A percentile compares a stretch with the other conserved stretches of the same genome.
Conservation (phyloP, 2,329 filamentous ascomycete species). For the Helotiales sp. region DNA sequence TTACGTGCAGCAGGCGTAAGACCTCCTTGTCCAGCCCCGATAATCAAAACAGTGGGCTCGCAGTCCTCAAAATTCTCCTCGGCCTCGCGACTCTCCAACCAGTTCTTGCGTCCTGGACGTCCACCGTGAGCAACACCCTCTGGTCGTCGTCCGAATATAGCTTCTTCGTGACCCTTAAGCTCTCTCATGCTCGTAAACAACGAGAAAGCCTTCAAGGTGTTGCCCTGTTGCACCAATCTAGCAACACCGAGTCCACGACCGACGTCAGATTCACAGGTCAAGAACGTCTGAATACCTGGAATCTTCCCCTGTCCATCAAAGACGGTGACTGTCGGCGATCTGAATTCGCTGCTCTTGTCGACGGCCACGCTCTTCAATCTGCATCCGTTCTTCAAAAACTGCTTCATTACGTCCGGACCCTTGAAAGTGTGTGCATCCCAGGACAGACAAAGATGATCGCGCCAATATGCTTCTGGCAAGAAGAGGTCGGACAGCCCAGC, state of each 20-base stretch:
- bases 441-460: constrained; percentile 59
- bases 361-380: constrained; percentile 47
- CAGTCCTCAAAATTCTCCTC: constrained; percentile 51
- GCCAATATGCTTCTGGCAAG: constrained; percentile 56
- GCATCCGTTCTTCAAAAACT: constrained; percentile 44
- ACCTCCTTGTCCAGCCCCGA: constrained; percentile 68
- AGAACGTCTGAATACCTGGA: constrained; percentile 60
- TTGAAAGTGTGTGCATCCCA: constrained; percentile 60
- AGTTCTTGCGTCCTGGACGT: constrained; percentile 60
- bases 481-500: constrained; percentile 47
- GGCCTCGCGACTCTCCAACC: constrained; percentile 57
- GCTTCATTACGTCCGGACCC: constrained; percentile 39
- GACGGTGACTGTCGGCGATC: constrained; percentile 44
- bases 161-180: constrained; percentile 59
- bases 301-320: constrained; percentile 57
- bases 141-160: constrained; percentile 51
- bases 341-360: constrained; percentile 48
- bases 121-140: constrained; percentile 61
- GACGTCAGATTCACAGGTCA: constrained; percentile 56
- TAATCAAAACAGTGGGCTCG: constrained; percentile 63
- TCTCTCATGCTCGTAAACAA: constrained; percentile 63
- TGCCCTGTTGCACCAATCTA: constrained; percentile 50
- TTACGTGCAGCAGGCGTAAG: constrained; percentile 59
- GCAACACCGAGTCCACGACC: constrained; percentile 62
- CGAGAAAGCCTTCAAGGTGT: constrained; percentile 65